phyloP scores from a whole-genome alignment of 345 rosid genomes.

The Schrenkiella parvula region DNA sequence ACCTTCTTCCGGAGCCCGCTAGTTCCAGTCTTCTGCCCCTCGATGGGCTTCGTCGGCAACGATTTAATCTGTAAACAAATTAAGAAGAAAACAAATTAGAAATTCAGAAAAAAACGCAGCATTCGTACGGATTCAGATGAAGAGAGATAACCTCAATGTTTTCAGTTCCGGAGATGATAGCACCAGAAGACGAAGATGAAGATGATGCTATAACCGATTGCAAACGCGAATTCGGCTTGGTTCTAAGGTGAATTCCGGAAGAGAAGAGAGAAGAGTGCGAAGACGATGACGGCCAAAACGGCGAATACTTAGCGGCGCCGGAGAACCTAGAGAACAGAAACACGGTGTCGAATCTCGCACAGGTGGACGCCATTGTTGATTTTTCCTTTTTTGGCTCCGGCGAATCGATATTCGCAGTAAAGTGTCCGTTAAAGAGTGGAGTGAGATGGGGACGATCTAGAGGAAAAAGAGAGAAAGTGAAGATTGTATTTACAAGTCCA shows the following conservation, averaged over 20 bases:
- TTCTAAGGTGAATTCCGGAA: conserved; percentile 31
- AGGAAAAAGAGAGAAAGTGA: neutral
- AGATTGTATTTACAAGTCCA: neutral
- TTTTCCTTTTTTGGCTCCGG: neutral
- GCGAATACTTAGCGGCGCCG: conserved; percentile 17
- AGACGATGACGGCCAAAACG: conserved; percentile 14
- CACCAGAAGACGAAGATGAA: conserved; percentile 47
- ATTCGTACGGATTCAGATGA: neutral
- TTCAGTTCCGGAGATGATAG: conserved; percentile 59
- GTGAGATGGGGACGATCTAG: neutral
- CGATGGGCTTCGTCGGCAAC: conserved; percentile 65
- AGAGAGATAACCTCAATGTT: conserved; percentile 52
- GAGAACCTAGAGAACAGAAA: conserved; percentile 21
- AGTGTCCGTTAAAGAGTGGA: conserved; percentile 19
- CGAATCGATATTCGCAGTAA: neutral
- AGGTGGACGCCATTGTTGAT: conserved; percentile 38
- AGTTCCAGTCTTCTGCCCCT: conserved; percentile 81
- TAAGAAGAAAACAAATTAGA: neutral
- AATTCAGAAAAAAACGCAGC: neutral
- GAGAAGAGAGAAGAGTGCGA: conserved; percentile 30
- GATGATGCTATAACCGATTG: conserved; percentile 39
- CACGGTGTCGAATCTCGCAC: conserved; percentile 36
- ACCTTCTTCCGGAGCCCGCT: conserved; percentile 85
- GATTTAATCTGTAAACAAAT: conserved; percentile 42
- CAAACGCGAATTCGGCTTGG: conserved; percentile 8